Percentiles rank a stretch among this genome's conserved stretches.
phyloP scores from a whole-genome alignment of 306 rosid genomes.

The Datisca glomerata region DNA sequence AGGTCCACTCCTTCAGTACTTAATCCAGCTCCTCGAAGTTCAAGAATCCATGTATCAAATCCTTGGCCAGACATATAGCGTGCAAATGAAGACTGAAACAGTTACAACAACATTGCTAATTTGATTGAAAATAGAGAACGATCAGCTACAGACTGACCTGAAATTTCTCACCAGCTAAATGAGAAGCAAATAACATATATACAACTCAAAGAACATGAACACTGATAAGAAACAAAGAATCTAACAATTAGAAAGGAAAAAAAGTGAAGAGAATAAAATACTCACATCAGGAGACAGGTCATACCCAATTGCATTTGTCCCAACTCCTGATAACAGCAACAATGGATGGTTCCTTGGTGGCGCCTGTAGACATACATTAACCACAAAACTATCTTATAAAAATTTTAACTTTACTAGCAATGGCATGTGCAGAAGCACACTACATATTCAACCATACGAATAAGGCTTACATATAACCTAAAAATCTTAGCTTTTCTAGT shows the following conservation, averaged over 20 bases:
- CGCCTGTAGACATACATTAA: slow-evolving; percentile 26
- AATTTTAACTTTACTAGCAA: no score
- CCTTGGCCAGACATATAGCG: slow-evolving; percentile 75
- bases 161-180: no score
- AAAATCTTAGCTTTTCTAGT: no score
- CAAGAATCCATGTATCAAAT: slow-evolving; percentile 90
- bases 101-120: slow-evolving; percentile 10
- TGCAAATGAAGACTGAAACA: slow-evolving; percentile 67
- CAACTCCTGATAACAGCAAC: slow-evolving; percentile 70
- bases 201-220: no score
- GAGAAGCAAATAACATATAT: no score
- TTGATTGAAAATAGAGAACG: neutral
- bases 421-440: no score
- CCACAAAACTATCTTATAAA: neutral
- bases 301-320: slow-evolving; percentile 78
- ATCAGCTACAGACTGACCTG: no score
- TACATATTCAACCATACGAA: no score
- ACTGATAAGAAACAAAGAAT: no score
- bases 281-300: slow-evolving; percentile 83
- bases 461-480: no score
- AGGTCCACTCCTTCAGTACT: slow-evolving; percentile 32
- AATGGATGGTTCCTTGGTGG: slow-evolving; percentile 72
- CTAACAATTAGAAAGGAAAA: neutral
- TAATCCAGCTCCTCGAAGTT: slow-evolving; percentile 79
- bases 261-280: neutral